A percentile compares a stretch with the other conserved stretches of the same genome.
Conservation (phyloP, 345 rosid genomes). For the Eucalyptus pumila region DNA sequence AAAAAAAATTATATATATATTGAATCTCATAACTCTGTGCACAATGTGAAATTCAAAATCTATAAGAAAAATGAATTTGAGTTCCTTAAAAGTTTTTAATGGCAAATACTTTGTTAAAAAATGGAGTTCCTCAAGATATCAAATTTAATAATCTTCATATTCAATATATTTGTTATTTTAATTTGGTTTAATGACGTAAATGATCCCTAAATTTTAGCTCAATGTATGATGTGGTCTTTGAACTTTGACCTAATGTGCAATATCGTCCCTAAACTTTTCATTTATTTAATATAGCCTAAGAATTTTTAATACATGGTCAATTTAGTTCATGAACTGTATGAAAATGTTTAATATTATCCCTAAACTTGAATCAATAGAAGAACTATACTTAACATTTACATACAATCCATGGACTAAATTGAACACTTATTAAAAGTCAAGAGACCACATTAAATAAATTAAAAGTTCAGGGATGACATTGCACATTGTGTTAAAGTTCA, state of each 20-base stretch:
- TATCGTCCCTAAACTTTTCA: fast-evolving
- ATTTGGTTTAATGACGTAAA: fast-evolving
- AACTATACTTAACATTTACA: too few relatives aligned
- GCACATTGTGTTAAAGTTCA: fast-evolving
- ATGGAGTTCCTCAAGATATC: background rate
- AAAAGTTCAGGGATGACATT: fast-evolving
- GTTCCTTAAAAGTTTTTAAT: background rate
- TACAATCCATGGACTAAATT: fast-evolving
- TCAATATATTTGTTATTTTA: background rate
- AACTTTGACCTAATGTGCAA: fast-evolving
- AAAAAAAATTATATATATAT: too few relatives aligned
- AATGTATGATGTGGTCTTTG: fast-evolving
- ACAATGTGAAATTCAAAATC: background rate
- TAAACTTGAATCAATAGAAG: too few relatives aligned
- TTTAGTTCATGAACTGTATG: fast-evolving
- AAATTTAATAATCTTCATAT: background rate
- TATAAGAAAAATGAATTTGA: background rate
- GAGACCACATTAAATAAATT: fast-evolving
- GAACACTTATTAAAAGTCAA: too few relatives aligned
- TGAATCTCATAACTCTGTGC: background rate
- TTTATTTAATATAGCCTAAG: too few relatives aligned
- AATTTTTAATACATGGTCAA: fast-evolving
- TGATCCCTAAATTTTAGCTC: fast-evolving
- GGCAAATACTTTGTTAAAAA: background rate
- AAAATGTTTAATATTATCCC: fast-evolving